Base-by-base conservation (phyloP, 495 filamentous ascomycete species). In the Entonaema liquescens region DNA sequence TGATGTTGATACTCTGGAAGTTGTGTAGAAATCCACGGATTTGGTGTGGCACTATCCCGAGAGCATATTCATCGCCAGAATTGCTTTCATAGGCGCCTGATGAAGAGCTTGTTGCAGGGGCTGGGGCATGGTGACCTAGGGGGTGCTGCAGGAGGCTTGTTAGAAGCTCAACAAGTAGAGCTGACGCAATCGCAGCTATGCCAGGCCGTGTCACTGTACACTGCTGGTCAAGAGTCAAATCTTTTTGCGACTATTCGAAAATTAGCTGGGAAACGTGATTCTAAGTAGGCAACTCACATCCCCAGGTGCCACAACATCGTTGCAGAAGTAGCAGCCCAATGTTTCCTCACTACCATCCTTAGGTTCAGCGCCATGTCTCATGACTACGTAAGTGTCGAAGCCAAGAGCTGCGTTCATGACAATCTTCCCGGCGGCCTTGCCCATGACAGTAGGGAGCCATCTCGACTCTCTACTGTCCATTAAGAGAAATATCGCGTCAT, bases 371-470 rank as follows among this genome's bases (percentile, higher is more conserved):
- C 95, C 95, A 79, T 99, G 95, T 70, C 95, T 87, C 95, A 99
- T 98, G 35, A 97, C 93, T 17, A 99, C 93, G 77, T 92, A 99
- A 0, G 92, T 93, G 81, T 99, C 95, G 76, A 99, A 99, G 0
- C 95, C 95, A 50, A 99, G 83, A 15, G 95, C 95, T 29, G 94
- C 93, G 79, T 98, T 99, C 88, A 99, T 89, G 17, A 98, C 94
- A 58, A 98, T 92, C 79, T 99, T 99, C 29, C 91, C 91, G 23
- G 90, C 87, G 11, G 93, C 90, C 74, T 98, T 98, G 7, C 92
- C 95, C 92, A 99, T 98, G 8, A 99, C 89, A 0, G 94, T 98
- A n/a, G 95, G 95, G 54, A 99, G 80, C 95, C 95, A 99, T 67
- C 95, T 85, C 50, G 91, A 94, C 79, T 99, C 95, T 62, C 95